Evolutionary conservation across 306 rosid species (phyloP).

Genomic region (Quercus suber): DNA sequence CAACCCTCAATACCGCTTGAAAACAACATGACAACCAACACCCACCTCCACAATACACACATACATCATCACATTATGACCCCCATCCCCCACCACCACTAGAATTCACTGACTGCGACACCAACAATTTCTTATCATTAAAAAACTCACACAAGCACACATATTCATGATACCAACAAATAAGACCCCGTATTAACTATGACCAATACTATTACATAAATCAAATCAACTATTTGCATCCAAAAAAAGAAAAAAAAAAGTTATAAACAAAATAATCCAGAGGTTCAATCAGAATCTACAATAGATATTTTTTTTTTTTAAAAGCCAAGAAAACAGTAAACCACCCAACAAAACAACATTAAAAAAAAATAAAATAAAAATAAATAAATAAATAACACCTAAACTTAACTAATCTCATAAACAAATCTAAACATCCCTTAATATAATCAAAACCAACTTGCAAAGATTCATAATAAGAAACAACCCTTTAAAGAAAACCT

Average conservation of each 20-base stretch:
- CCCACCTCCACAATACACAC: slow-evolving; percentile 27
- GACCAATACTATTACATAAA: background rate
- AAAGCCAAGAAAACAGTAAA: too few species aligned
- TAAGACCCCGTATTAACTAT: slow-evolving; percentile 4
- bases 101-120: slow-evolving; percentile 22
- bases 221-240: background rate
- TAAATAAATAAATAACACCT: too few species aligned
- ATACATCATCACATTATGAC: slow-evolving; percentile 39
- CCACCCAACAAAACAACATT: too few species aligned
- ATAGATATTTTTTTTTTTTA: slow-evolving; percentile 24
- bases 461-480: too few species aligned
- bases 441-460: too few species aligned
- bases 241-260: background rate
- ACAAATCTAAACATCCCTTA: too few species aligned
- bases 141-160: too few species aligned
- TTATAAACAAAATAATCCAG: slow-evolving; percentile 6
- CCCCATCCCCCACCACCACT: slow-evolving; percentile 24
- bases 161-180: background rate
- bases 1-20: slow-evolving; percentile 29
- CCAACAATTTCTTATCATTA: background rate
- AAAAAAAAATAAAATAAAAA: too few species aligned
- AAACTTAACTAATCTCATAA: too few species aligned
- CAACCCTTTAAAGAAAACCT: too few species aligned
- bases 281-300: slow-evolving; percentile 34
- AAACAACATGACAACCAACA: slow-evolving; percentile 39